Evolutionary conservation across 805 yeast species (phyloP).

Genomic region (Kregervanrija fluxuum): DNA sequence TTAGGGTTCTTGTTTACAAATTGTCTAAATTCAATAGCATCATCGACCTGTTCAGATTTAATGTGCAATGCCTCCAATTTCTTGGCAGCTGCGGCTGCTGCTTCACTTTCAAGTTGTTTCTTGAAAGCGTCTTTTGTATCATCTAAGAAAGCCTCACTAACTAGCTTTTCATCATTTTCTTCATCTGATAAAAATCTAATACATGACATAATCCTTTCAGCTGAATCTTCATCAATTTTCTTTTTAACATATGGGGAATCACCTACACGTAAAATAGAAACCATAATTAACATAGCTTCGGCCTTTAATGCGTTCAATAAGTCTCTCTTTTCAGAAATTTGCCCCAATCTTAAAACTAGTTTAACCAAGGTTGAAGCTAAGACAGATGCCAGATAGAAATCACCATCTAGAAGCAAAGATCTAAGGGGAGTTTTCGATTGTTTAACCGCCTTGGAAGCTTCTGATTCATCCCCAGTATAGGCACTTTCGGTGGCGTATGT

Average conservation of each 20-base stretch:
- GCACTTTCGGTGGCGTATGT: conserved; percentile 96
- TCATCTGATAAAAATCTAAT: conserved; percentile 72
- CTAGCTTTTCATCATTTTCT: conserved; percentile 35
- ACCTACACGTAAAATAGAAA: conserved; percentile 84
- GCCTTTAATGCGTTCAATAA: conserved; percentile 81
- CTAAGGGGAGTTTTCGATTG: conserved; percentile 62
- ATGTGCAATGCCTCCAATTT: conserved; percentile 52
- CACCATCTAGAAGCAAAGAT: conserved; percentile 75
- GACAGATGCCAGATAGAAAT: conserved; percentile 84
- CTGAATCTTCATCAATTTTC: conserved; percentile 90
- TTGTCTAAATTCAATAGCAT: conserved; percentile 72
- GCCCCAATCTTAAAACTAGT: conserved; percentile 69
- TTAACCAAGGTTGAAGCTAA: conserved; percentile 84
- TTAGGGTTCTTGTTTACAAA: conserved; percentile 41
- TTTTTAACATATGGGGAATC: conserved; percentile 62
- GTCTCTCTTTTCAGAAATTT: conserved; percentile 41
- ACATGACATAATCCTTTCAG: conserved; percentile 89
- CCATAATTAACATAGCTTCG: conserved; percentile 89
- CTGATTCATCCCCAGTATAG: conserved; percentile 36
- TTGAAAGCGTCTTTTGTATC: conserved; percentile 84
- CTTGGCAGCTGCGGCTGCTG: conserved; percentile 46
- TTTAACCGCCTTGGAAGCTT: conserved; percentile 28
- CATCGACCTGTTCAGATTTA: conserved; percentile 72
- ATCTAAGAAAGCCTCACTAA: conserved; percentile 70
- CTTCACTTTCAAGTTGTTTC: conserved; percentile 56